Evolutionary conservation across 805 yeast species (phyloP), one percentile per base, ranked within the genome.

Genomic region (Candida nemodendra): DNA sequence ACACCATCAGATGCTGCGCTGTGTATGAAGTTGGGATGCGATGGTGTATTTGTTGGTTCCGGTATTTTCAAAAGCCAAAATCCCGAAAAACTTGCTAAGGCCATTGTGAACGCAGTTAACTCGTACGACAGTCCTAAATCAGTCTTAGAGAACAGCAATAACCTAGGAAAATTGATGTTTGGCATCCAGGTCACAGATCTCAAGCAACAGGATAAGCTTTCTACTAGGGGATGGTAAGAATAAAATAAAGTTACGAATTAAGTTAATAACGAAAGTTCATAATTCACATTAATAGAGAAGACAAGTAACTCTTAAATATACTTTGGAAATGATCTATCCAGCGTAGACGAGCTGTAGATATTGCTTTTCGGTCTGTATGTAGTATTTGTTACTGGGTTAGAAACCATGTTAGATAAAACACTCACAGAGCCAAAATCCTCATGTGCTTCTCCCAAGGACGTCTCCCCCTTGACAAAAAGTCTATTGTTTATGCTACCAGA

Each of bases 1-100:
- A 82, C 95, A 9, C 95, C 95, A 23, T 80, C 90, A 7, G 95
- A 84, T 61, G 95, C 95, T 18, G 93, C 93, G 15, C 64, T 85
- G 47, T 78, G 86, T 61, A 84, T 85, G 88, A 83, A 80, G 56
- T 63, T 81, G 44, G 88, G 88, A n/a, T 78, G 84, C 53, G 88
- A 81, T 56, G 88, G 88, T 44, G 84, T 81, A 21, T 81, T 81
- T 51, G 88, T 80, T 18, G 87, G 87, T 14, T 79, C 87, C 4
- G 93, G 93, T 18, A 84, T 84, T 47, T 84, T 84, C 75, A 79
- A 79, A 61, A 78, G 88, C 28, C 68, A 73, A 42, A 74, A 83
- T 64, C 91, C 93, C 2, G 86, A 71, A 53, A 73, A 74, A 57
- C 71, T 84, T 50, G 93, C 93, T 27, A 70, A 64, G 47, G 88